A percentile compares a stretch with the other conserved stretches of the same genome.
These are phyloP conservation scores for Cerrena zonata DNA, from an alignment of 1,284 basidiomycete genomes.

Conservation along the genomic window DNA sequence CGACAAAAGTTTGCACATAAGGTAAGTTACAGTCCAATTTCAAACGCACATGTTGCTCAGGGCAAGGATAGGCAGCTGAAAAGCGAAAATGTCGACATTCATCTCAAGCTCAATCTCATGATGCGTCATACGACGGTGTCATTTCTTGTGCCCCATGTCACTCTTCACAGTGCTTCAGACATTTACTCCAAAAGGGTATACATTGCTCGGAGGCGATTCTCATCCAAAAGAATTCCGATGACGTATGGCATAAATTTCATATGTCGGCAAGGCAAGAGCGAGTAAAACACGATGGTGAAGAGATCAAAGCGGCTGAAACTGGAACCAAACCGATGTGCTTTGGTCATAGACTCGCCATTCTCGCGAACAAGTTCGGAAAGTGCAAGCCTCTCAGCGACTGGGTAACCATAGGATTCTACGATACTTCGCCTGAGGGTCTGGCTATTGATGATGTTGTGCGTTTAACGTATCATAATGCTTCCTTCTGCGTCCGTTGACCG, in stretches of 20 bases:
- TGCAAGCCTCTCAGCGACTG: conserved; percentile 27
- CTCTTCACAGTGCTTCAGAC: conserved; percentile 41
- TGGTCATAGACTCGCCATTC: conserved; percentile 29
- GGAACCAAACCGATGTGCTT: conserved; percentile 31
- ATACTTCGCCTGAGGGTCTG: neutral
- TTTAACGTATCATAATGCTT: no score
- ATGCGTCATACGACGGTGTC: conserved; percentile 1
- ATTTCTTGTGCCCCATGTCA: conserved; percentile 44
- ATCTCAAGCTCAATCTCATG: neutral
- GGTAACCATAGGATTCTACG: conserved; percentile 15
- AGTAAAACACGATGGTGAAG: conserved; percentile 20
- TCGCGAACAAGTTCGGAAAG: conserved; percentile 37
- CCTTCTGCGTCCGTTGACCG: no score
- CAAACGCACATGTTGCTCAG: neutral
- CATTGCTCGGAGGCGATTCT: conserved; percentile 54
- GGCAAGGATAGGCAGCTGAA: no score
- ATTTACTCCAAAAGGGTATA: conserved; percentile 41
- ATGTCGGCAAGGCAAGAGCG: conserved; percentile 10
- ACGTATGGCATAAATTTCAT: conserved; percentile 41
- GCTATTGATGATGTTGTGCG: neutral
- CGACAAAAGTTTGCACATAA: conserved; percentile 1
- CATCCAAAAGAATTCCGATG: conserved; percentile 23
- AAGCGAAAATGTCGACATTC: conserved; percentile 2
- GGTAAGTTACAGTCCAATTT: conserved; percentile 19
- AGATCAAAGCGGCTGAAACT: conserved; percentile 29